Percentiles rank a stretch among this genome's conserved stretches.
Evolutionary conservation across 2,329 filamentous ascomycete genomes (phyloP).

Genomic region (Fonsecaea multimorphosa): DNA sequence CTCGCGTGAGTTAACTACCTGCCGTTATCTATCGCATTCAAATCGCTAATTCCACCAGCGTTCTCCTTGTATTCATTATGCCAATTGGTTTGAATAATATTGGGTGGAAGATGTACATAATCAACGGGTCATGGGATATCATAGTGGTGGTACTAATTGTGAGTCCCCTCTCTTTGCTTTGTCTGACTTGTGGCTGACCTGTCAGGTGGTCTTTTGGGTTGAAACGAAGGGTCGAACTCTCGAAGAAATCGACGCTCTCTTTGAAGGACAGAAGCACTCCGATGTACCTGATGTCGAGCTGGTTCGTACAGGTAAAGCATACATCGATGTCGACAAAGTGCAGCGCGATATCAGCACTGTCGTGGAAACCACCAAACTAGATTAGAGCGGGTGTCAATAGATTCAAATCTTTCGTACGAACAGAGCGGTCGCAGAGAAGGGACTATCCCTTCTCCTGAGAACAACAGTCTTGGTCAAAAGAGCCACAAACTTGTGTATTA

Average conservation of each 20-base stretch:
- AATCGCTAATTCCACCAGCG: not conserved
- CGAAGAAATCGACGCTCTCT: constrained; percentile 39
- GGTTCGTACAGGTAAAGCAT: constrained; percentile 13
- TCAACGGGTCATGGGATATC: constrained; percentile 56
- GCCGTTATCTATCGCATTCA: constrained; percentile 35
- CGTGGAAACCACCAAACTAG: constrained; percentile 15
- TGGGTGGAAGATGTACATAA: constrained; percentile 57
- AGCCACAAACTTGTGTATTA: no score
- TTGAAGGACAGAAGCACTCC: constrained; percentile 20
- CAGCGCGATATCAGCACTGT: constrained; percentile 11
- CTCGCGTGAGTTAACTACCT: constrained; percentile 2
- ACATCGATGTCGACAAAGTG: constrained; percentile 9
- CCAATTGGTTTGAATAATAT: constrained; percentile 52
- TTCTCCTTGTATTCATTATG: constrained; percentile 17
- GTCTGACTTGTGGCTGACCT: not conserved
- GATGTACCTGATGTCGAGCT: constrained; percentile 18
- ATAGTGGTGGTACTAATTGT: constrained; percentile 49
- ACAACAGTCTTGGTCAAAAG: not conserved
- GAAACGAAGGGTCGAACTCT: constrained; percentile 42
- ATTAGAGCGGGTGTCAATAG: not conserved
- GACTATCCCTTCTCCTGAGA: not conserved
- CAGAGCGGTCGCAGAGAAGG: not conserved
- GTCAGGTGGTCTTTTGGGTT: constrained; percentile 21
- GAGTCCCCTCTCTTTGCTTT: not conserved
- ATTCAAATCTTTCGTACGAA: not conserved